These are phyloP conservation scores for Colletotrichum incanum DNA, from an alignment of 2,329 filamentous ascomycete genomes.

Conservation along the genomic window DNA sequence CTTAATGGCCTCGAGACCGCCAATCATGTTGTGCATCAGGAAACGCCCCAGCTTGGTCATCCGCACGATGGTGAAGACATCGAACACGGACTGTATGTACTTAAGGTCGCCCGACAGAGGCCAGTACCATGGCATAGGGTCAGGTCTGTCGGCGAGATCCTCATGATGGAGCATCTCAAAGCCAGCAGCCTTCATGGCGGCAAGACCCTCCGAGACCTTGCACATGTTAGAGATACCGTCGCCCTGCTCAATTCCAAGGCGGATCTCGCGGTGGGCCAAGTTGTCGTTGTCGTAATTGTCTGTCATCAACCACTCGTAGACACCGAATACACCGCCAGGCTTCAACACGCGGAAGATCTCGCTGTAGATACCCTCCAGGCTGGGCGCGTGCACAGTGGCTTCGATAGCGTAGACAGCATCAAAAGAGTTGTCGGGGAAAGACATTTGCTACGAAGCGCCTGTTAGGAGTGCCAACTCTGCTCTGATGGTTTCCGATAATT, in stretches of 20 bases:
- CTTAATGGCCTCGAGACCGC: conserved; percentile 80
- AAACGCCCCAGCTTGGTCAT: conserved; percentile 90
- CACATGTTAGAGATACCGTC: conserved; percentile 97
- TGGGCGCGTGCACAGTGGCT: conserved; percentile 92
- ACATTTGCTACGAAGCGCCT: conserved; percentile 78
- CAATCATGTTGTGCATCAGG: conserved; percentile 83
- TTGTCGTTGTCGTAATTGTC: conserved; percentile 92
- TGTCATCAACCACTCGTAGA: conserved; percentile 98
- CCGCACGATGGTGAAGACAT: conserved; percentile 86
- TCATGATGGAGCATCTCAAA: conserved; percentile 69
- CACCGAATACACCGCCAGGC: conserved; percentile 93
- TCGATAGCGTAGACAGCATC: conserved; percentile 96
- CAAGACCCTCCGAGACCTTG: conserved; percentile 82
- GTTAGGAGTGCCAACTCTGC: conserved; percentile 1
- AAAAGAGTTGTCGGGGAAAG: conserved; percentile 88
- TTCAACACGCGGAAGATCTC: conserved; percentile 94
- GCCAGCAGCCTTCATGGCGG: conserved; percentile 86
- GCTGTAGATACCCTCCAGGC: conserved; percentile 88
- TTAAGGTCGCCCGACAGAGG: conserved; percentile 88
- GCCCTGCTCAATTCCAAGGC: conserved; percentile 91
- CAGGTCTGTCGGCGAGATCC: conserved; percentile 78
- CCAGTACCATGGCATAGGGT: conserved; percentile 93
- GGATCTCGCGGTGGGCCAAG: conserved; percentile 85
- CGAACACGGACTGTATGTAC: conserved; percentile 84
- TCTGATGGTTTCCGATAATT: background rate